Percentiles rank a stretch among this genome's conserved stretches.
Conservation (phyloP, 495 filamentous ascomycete species). For the Xylaria venustula region DNA sequence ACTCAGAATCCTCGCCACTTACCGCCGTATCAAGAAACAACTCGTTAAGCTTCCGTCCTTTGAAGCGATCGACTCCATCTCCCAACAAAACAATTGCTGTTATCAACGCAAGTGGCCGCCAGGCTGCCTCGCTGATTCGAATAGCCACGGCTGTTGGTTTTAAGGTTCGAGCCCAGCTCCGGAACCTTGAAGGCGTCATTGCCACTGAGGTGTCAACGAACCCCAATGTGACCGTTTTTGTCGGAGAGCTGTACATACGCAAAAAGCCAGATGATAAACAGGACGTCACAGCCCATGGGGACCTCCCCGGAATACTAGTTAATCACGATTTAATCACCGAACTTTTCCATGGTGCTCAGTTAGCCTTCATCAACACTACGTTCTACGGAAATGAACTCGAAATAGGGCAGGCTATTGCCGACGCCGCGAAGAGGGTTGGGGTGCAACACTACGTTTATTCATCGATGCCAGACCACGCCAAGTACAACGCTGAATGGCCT, state of each 20-base stretch:
- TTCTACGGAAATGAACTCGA: conserved; percentile 92
- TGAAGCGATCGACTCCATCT: conserved; percentile 52
- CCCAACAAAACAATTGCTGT: conserved; percentile 79
- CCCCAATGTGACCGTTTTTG: conserved; percentile 79
- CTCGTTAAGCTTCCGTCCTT: conserved; percentile 47
- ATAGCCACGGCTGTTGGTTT: conserved; percentile 91
- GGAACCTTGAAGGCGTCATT: conserved; percentile 76
- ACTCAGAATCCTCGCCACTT: conserved; percentile 50
- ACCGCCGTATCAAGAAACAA: conserved; percentile 44
- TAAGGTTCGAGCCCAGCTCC: conserved; percentile 82
- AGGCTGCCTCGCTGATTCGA: conserved; percentile 89
- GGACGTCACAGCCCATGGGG: conserved; percentile 41
- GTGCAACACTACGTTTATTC: conserved; percentile 93
- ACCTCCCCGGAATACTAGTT: conserved; percentile 49
- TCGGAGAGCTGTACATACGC: conserved; percentile 72
- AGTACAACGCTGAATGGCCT: conserved; percentile 65
- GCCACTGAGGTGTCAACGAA: conserved; percentile 77
- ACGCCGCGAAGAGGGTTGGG: conserved; percentile 81
- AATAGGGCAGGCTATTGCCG: conserved; percentile 81
- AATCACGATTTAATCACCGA: conserved; percentile 65
- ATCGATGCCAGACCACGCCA: conserved; percentile 92
- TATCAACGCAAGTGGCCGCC: conserved; percentile 88
- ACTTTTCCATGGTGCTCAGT: conserved; percentile 78
- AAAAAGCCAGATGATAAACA: conserved; percentile 47
- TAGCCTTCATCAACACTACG: conserved; percentile 98